Evolutionary conservation across 1,139 yeast genomes (phyloP).

Genomic region (Ashbya aceris): DNA sequence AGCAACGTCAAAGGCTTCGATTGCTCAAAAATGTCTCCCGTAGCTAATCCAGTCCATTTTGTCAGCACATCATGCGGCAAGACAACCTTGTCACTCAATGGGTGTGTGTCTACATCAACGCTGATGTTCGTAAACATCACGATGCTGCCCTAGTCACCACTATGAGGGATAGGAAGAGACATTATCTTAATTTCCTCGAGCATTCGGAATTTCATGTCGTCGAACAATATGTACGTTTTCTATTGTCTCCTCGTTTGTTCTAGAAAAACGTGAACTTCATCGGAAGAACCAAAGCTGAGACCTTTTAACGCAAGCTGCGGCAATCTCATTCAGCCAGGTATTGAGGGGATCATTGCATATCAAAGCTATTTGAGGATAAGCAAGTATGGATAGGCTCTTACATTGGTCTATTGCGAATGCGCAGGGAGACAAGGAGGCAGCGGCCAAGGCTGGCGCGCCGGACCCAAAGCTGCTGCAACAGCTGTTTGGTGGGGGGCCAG

Average conservation of each 20-base stretch:
- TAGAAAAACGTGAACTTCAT: not conserved
- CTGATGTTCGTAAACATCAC: conserved; percentile 2
- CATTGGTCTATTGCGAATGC: conserved; percentile 87
- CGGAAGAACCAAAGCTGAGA: too few species aligned
- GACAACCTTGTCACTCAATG: conserved; percentile 7
- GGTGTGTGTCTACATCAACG: conserved; percentile 4
- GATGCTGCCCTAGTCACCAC: not conserved
- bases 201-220: not conserved
- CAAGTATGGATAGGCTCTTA: conserved; percentile 70
- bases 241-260: not conserved
- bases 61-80: conserved; percentile 6
- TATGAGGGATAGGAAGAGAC: not conserved
- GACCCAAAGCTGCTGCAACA: conserved; percentile 72
- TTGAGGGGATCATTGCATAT: not conserved
- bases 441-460: conserved; percentile 52
- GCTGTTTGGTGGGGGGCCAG: conserved; percentile 70
- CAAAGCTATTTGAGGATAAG: not conserved
- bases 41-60: not conserved
- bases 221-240: conserved; percentile 2
- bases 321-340: too few species aligned
- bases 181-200: not conserved
- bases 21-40: conserved; percentile 3
- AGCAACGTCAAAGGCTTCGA: conserved; percentile 7
- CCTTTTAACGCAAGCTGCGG: too few species aligned
- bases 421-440: conserved; percentile 57